phyloP scores from a whole-genome alignment of 2,329 filamentous ascomycete species.

The Fusarium hostae region DNA sequence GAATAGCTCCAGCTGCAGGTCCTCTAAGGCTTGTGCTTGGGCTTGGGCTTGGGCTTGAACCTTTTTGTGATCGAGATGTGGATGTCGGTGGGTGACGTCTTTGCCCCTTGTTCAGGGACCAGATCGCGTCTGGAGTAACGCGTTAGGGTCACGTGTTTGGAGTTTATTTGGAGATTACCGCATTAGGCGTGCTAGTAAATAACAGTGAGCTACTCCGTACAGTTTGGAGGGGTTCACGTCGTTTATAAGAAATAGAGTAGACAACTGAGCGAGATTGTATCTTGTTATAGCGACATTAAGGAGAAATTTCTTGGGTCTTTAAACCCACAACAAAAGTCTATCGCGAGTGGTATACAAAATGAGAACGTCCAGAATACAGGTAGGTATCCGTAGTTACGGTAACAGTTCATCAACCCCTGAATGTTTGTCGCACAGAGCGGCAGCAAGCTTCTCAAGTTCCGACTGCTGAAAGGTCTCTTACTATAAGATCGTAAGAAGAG shows the following conservation, averaged over 20 bases:
- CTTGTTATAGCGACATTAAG: slow-evolving; percentile 3
- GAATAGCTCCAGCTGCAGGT: slow-evolving; percentile 23
- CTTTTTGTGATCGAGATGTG: slow-evolving; percentile 26
- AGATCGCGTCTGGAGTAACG: slow-evolving; percentile 34
- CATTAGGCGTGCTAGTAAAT: slow-evolving; percentile 10
- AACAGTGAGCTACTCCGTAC: neutral
- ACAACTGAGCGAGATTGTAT: neutral
- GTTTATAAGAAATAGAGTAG: neutral
- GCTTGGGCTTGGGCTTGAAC: slow-evolving; percentile 10
- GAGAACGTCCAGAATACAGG: neutral
- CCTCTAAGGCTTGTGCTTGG: slow-evolving; percentile 4
- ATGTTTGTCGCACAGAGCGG: neutral
- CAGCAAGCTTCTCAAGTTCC: neutral
- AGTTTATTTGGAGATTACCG: slow-evolving; percentile 21
- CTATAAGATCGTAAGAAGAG: neutral
- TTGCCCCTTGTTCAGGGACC: slow-evolving; percentile 22
- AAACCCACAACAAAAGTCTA: neutral
- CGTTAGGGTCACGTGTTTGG: slow-evolving; percentile 27
- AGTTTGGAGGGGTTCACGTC: neutral
- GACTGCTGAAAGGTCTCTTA: neutral
- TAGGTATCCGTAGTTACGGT: slow-evolving; percentile 4
- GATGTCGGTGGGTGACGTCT: slow-evolving; percentile 31
- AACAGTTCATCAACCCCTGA: neutral
- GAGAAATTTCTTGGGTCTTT: neutral
- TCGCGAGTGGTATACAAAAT: neutral